Percentiles rank a stretch among this genome's conserved stretches.
phyloP scores from a whole-genome alignment of 345 rosid genomes.

The Heritiera littoralis region DNA sequence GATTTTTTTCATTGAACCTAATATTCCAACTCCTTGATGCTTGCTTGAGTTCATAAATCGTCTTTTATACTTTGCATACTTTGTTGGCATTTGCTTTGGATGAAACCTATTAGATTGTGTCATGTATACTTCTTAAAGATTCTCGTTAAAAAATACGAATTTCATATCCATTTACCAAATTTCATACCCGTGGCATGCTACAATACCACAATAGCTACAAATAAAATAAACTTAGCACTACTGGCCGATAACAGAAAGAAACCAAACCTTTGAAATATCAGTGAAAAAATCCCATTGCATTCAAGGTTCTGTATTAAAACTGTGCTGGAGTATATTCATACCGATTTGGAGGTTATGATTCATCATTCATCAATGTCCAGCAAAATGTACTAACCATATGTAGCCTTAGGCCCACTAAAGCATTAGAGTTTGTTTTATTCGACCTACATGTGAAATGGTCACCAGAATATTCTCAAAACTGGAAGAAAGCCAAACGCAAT shows the following conservation, averaged over 20 bases:
- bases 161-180: too few relatives aligned
- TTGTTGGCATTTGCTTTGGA: too few relatives aligned
- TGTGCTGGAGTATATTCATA: background rate
- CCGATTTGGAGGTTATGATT: background rate
- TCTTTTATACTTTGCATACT: too few relatives aligned
- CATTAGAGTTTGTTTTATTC: background rate
- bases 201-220: too few relatives aligned
- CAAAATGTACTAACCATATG: background rate
- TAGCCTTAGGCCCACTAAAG: constrained; percentile 4
- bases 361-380: background rate
- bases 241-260: background rate
- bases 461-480: background rate
- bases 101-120: too few relatives aligned
- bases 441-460: background rate
- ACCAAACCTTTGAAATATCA: background rate
- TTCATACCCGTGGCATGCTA: too few relatives aligned
- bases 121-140: too few relatives aligned
- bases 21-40: too few relatives aligned
- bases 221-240: too few relatives aligned
- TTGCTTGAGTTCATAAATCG: too few relatives aligned
- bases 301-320: background rate
- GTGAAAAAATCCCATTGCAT: background rate
- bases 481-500: constrained; percentile 6
- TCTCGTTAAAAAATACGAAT: too few relatives aligned
- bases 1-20: too few relatives aligned